These are phyloP conservation scores for Coleophoma crateriformis DNA, from an alignment of 2,329 filamentous ascomycete genomes.

Conservation along the genomic window DNA sequence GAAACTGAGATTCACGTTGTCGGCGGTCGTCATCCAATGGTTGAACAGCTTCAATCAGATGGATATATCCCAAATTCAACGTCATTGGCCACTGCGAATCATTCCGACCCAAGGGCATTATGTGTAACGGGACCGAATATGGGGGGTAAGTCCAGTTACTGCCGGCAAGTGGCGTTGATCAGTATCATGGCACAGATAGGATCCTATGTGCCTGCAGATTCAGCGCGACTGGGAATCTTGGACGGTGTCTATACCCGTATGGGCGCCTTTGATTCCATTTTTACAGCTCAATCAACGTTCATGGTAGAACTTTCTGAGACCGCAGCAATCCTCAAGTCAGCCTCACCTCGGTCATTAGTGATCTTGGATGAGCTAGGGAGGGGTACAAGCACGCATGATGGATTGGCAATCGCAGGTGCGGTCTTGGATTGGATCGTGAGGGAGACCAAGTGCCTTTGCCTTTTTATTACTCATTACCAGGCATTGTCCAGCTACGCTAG, in stretches of 20 bases:
- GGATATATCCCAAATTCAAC: slow-evolving; percentile 90
- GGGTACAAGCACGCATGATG: slow-evolving; percentile 92
- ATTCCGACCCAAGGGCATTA: slow-evolving; percentile 45
- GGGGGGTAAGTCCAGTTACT: slow-evolving; percentile 98
- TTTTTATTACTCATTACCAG: slow-evolving; percentile 99
- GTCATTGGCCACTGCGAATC: slow-evolving; percentile 55
- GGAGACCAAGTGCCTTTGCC: slow-evolving; percentile 68
- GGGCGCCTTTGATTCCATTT: slow-evolving; percentile 92
- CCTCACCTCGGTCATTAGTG: slow-evolving; percentile 77
- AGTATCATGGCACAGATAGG: slow-evolving; percentile 93
- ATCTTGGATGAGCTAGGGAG: slow-evolving; percentile 93
- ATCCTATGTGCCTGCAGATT: slow-evolving; percentile 81
- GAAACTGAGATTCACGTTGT: slow-evolving; percentile 63
- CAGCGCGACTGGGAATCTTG: slow-evolving; percentile 70
- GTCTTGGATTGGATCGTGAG: slow-evolving; percentile 81
- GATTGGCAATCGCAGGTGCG: slow-evolving; percentile 89
- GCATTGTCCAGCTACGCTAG: slow-evolving; percentile 67
- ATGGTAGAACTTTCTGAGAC: slow-evolving; percentile 98
- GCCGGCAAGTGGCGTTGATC: slow-evolving; percentile 86
- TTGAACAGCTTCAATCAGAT: slow-evolving; percentile 81
- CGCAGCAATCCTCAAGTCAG: slow-evolving; percentile 81
- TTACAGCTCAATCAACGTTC: slow-evolving; percentile 91
- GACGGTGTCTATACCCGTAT: slow-evolving; percentile 95
- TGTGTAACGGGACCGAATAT: slow-evolving; percentile 97
- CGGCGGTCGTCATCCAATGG: slow-evolving; percentile 87